Conservation (phyloP, 768 basidiomycete genomes). For the Boletellus emodensis region DNA sequence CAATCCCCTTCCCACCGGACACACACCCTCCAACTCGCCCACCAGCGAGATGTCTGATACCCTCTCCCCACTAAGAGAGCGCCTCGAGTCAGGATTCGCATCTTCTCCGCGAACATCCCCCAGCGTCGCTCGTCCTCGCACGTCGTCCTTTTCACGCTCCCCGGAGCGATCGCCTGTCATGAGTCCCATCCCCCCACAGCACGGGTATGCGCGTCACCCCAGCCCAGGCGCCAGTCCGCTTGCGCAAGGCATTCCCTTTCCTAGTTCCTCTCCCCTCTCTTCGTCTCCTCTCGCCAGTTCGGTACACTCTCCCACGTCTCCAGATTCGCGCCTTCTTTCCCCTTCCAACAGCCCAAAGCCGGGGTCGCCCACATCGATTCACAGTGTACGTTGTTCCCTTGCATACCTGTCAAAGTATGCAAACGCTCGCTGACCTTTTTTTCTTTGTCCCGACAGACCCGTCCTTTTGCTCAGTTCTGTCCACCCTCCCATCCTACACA, state of each 20-base stretch:
- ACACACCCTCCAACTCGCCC: conserved; percentile 8
- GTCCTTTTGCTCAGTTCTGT: conserved; percentile 8
- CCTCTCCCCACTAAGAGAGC: conserved; percentile 19
- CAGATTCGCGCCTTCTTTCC: conserved; percentile 1
- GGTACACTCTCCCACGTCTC: neutral
- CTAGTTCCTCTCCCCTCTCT: conserved; percentile 7
- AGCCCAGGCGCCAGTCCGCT: conserved; percentile 7
- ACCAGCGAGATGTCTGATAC: conserved; percentile 11
- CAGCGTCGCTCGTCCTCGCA: neutral
- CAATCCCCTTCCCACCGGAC: conserved; percentile 6
- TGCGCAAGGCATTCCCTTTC: conserved; percentile 12
- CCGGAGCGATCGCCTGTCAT: conserved; percentile 12
- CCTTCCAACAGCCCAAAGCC: conserved; percentile 4
- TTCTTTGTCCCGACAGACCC: neutral
- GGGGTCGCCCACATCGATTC: conserved; percentile 9
- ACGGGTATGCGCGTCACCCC: conserved; percentile 7
- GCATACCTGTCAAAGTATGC: neutral
- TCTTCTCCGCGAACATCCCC: conserved; percentile 3
- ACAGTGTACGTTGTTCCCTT: conserved; percentile 10
- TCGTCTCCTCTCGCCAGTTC: conserved; percentile 10
- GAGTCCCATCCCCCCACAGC: neutral
- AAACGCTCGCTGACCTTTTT: neutral
- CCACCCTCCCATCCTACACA: conserved; percentile 5
- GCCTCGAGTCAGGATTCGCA: conserved; percentile 1
- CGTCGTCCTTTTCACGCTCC: conserved; percentile 15